Evolutionary conservation across 345 rosid genomes (phyloP).

Genomic region (Populus alba): DNA sequence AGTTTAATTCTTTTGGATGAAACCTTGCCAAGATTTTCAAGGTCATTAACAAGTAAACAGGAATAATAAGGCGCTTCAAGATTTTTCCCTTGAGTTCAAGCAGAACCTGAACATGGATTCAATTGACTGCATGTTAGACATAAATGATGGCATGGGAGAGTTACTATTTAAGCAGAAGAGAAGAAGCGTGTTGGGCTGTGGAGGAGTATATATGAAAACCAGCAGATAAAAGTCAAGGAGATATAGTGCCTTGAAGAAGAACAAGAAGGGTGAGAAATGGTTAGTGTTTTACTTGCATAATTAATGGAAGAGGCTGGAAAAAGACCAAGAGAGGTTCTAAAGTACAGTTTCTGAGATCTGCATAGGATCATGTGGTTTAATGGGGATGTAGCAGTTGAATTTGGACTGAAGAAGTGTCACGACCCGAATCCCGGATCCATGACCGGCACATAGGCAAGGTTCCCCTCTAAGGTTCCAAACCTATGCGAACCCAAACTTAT

Average conservation of each 20-base stretch:
- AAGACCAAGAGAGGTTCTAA: slow-evolving; percentile 49
- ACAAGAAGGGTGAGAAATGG: slow-evolving; percentile 34
- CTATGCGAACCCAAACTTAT: too few relatives aligned
- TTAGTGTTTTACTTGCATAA: slow-evolving; percentile 37
- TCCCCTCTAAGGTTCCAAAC: too few relatives aligned
- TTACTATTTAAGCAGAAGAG: slow-evolving; percentile 35
- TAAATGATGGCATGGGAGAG: background rate
- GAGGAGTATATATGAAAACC: slow-evolving; percentile 37
- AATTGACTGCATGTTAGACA: slow-evolving; percentile 17
- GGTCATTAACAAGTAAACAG: slow-evolving; percentile 32
- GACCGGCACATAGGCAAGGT: too few relatives aligned
- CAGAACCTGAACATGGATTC: slow-evolving; percentile 13
- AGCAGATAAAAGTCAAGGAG: slow-evolving; percentile 36
- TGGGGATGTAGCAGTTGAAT: slow-evolving; percentile 21
- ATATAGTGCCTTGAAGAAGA: slow-evolving; percentile 27
- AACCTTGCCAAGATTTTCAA: slow-evolving; percentile 26
- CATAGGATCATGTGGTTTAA: slow-evolving; percentile 37
- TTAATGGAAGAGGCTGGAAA: slow-evolving; percentile 46
- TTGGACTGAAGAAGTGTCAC: slow-evolving; percentile 14
- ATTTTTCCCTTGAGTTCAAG: background rate
- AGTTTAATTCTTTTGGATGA: slow-evolving; percentile 41
- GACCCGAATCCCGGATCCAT: too few relatives aligned
- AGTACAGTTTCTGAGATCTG: slow-evolving; percentile 47
- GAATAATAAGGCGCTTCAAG: slow-evolving; percentile 11
- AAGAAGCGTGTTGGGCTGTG: slow-evolving; percentile 36